Base-by-base conservation (phyloP, 495 filamentous ascomycete genomes). In the Chaetomidium leptoderma region DNA sequence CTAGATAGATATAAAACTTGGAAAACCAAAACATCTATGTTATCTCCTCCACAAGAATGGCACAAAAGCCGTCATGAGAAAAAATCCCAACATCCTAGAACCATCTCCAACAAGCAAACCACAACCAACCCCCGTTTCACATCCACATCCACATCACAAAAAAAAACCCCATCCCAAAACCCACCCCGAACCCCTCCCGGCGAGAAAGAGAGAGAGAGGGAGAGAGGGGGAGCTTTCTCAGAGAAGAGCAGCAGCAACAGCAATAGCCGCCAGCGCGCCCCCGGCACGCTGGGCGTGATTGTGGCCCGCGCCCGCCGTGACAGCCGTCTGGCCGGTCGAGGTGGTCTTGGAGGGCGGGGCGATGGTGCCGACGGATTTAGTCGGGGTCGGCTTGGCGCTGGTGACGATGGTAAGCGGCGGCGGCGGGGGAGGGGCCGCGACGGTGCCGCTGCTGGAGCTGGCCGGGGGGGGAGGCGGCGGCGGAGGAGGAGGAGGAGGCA, bases 241-340 rank as follows among this genome's bases (percentile, higher is more conserved):
- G 21, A 75, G 57, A 29, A 71, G 63, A 40, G 66, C 72, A 42
- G 64, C 66, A 29, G 65, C 66, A 19, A 62, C 55, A 39, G 67
- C 72, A 35, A 71, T 55, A 54, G 59, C 72, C 29, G 66, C 70
- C 35, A 76, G 51, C 32, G 64, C 67, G n/a, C 62, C 67, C 33
- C 70, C 72, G 17, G 66, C 72, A 30, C 62, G 51, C 50, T 74
- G 61, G 16, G 48, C 55, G 51, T 8, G 6, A 8, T 62, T 62
- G 9, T 59, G 54, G 3, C 57, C 65, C 23, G 65, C 72, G 43
- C 66, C 69, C 16, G 66, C 68, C 17, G 70, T 74, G 50, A 68
- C 60, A 51, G 61, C 43, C 17, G 61, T 27, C 16, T 55, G 57
- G n/a, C 54, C 35, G 16, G 55, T 44, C n/a, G 61, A 35, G n/a